Evolutionary conservation across 2,329 filamentous ascomycete species (phyloP).

Genomic region (Alternaria gansuensis): DNA sequence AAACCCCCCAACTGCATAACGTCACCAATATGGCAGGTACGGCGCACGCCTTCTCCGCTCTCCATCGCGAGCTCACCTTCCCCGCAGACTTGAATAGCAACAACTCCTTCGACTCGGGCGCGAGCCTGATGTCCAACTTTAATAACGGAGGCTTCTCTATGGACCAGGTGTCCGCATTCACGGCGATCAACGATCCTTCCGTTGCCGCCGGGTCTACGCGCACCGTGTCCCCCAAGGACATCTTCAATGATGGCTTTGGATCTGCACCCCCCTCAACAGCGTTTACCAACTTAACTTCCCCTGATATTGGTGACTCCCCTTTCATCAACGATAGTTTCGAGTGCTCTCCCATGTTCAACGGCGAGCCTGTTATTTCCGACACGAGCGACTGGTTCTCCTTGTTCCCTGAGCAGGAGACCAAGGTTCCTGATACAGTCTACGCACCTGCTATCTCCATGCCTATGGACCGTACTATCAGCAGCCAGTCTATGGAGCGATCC

Average conservation of each 20-base stretch:
- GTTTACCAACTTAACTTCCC: slow-evolving; percentile 85
- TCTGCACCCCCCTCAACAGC: slow-evolving; percentile 84
- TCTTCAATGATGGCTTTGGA: slow-evolving; percentile 73
- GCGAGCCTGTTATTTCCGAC: slow-evolving; percentile 63
- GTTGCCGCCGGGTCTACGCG: slow-evolving; percentile 49
- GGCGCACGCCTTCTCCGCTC: slow-evolving; percentile 26
- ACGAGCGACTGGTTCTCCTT: slow-evolving; percentile 74
- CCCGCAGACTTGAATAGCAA: slow-evolving; percentile 50
- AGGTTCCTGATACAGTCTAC: slow-evolving; percentile 36
- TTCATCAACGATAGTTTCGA: slow-evolving; percentile 75
- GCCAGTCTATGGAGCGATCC: slow-evolving; percentile 49
- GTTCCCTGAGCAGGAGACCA: slow-evolving; percentile 65
- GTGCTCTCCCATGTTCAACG: slow-evolving; percentile 78
- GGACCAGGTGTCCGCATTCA: slow-evolving; percentile 52
- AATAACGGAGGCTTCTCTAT: slow-evolving; percentile 42
- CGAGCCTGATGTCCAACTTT: slow-evolving; percentile 58
- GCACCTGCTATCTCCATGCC: slow-evolving; percentile 40
- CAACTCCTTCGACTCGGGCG: slow-evolving; percentile 58
- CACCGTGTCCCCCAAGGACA: slow-evolving; percentile 86
- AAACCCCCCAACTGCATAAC: slow-evolving; percentile 56
- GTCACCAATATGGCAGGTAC: slow-evolving; percentile 53
- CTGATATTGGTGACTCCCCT: slow-evolving; percentile 79
- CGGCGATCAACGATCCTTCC: slow-evolving; percentile 57
- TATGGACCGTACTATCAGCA: slow-evolving; percentile 56
- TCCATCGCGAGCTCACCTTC: slow-evolving; percentile 41